These are phyloP conservation scores for Juncus inflexus DNA, from an alignment of 176 grass and related monocot species.

Conservation along the genomic window DNA sequence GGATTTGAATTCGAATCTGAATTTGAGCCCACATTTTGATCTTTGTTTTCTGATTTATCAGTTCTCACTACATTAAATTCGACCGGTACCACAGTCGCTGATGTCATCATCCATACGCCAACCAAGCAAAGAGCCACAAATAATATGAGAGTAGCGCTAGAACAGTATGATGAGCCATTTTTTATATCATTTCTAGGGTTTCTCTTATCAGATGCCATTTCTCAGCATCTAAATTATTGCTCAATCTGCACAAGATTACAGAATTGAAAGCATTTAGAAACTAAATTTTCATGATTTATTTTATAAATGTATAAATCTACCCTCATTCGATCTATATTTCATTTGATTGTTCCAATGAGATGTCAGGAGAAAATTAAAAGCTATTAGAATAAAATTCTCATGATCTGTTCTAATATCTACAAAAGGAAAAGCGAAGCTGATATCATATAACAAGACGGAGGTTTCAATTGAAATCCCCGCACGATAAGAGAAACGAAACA, in stretches of 20 bases:
- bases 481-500: no score
- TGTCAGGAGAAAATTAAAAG: no score
- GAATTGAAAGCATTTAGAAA: neutral
- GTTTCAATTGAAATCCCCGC: no score
- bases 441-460: no score
- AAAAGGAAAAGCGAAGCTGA: no score
- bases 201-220: constrained; percentile 48
- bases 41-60: constrained; percentile 25
- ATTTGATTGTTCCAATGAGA: no score
- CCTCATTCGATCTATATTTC: no score
- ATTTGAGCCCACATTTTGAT: constrained; percentile 2
- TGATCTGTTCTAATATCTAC: no score
- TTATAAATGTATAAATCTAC: no score
- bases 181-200: constrained; percentile 13
- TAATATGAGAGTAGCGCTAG: constrained; percentile 32
- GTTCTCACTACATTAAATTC: constrained; percentile 43
- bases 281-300: neutral
- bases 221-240: constrained; percentile 19
- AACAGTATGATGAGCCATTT: constrained; percentile 34
- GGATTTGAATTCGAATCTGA: constrained; percentile 10
- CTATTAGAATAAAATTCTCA: no score
- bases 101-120: constrained; percentile 66
- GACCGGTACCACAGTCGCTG: constrained; percentile 52
- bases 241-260: constrained; percentile 1
- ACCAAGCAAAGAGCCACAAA: constrained; percentile 72